phyloP scores from a whole-genome alignment of 2,329 filamentous ascomycete species.

The Aspergillus jensenii region DNA sequence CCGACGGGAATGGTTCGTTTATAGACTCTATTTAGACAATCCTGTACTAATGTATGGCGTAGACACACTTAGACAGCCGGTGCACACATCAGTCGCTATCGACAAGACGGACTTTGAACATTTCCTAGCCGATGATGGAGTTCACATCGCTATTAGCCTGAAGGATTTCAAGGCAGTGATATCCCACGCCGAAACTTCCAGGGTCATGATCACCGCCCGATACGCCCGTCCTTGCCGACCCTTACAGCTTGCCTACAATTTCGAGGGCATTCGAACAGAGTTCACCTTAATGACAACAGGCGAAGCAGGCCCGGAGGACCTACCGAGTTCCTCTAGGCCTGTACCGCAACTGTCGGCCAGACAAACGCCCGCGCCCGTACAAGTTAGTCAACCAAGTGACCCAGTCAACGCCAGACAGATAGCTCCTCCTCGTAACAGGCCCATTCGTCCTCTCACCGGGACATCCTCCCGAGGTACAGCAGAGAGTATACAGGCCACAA shows the following conservation, averaged over 20 bases:
- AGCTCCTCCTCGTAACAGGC: conserved; percentile 32
- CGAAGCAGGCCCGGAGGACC: conserved; percentile 44
- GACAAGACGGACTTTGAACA: conserved; percentile 63
- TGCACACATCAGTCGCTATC: conserved; percentile 64
- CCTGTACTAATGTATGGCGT: neutral
- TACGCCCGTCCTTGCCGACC: conserved; percentile 62
- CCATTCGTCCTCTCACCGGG: conserved; percentile 35
- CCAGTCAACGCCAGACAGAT: conserved; percentile 23
- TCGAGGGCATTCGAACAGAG: conserved; percentile 56
- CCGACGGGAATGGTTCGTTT: conserved; percentile 56
- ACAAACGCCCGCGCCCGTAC: conserved; percentile 34
- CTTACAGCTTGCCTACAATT: conserved; percentile 60
- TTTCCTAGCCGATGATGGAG: conserved; percentile 57
- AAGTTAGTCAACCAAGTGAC: conserved; percentile 17
- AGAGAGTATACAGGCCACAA: neutral
- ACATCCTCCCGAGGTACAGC: conserved; percentile 24
- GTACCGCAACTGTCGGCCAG: conserved; percentile 42
- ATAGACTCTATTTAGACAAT: neutral
- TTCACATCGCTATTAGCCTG: conserved; percentile 63
- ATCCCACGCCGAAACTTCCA: conserved; percentile 60
- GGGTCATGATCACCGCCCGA: conserved; percentile 54
- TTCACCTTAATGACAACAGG: conserved; percentile 67
- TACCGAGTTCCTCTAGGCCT: conserved; percentile 41
- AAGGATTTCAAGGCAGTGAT: conserved; percentile 68
- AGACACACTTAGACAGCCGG: conserved; percentile 65